Evolutionary conservation across 1,284 basidiomycete species (phyloP).

Genomic region (Ganoderma lucidum): DNA sequence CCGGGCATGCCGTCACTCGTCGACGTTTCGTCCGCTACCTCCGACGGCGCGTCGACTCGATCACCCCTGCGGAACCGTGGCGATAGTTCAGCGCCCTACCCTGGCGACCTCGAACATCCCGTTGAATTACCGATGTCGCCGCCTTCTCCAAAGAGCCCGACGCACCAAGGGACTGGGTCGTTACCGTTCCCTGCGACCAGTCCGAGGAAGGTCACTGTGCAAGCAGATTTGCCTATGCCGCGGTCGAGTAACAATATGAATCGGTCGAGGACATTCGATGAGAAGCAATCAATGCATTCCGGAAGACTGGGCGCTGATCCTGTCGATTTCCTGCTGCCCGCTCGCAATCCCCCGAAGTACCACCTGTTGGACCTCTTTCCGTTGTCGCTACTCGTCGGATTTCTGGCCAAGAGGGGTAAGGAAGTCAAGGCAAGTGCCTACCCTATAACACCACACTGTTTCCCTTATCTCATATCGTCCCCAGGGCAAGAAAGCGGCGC

Average conservation of each 20-base stretch:
- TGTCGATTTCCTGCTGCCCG: slow-evolving; percentile 62
- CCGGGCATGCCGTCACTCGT: slow-evolving; percentile 56
- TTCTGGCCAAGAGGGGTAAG: slow-evolving; percentile 54
- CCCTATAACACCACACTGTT: no score
- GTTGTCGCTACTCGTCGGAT: slow-evolving; percentile 64
- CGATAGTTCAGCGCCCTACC: slow-evolving; percentile 20
- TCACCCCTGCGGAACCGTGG: slow-evolving; percentile 22
- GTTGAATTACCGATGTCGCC: slow-evolving; percentile 12
- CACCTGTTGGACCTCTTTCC: slow-evolving; percentile 74
- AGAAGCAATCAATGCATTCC: slow-evolving; percentile 29
- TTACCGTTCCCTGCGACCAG: slow-evolving; percentile 47
- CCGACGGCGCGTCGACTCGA: slow-evolving; percentile 28
- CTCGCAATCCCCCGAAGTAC: slow-evolving; percentile 68
- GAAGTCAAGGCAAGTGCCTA: slow-evolving; percentile 50
- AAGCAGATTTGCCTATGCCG: slow-evolving; percentile 24
- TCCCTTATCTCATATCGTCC: background rate
- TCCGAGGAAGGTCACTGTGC: slow-evolving; percentile 29
- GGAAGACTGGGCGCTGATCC: slow-evolving; percentile 28
- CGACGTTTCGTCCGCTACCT: slow-evolving; percentile 41
- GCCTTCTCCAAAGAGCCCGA: slow-evolving; percentile 14
- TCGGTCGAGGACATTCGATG: slow-evolving; percentile 20
- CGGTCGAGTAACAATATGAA: slow-evolving; percentile 17
- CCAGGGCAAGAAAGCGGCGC: slow-evolving; percentile 60
- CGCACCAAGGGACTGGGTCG: slow-evolving; percentile 23
- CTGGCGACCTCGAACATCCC: slow-evolving; percentile 9